Evolutionary conservation across 306 rosid species (phyloP).

Genomic region (Ormosia semicastrata): DNA sequence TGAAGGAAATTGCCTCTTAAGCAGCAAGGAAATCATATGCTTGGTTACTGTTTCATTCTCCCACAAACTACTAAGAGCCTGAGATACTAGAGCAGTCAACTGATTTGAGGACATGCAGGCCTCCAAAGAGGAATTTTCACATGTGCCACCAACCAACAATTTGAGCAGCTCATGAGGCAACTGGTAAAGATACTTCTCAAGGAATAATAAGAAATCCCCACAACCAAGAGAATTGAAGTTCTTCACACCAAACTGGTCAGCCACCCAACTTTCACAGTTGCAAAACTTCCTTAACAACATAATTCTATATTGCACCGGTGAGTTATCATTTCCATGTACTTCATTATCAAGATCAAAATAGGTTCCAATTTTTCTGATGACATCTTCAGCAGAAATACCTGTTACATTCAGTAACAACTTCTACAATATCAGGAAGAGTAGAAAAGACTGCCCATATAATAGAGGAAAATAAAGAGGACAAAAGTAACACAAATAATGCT

Average conservation of each 20-base stretch:
- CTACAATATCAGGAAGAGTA: constrained; percentile 9
- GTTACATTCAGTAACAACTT: constrained; percentile 21
- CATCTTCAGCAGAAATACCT: constrained; percentile 68
- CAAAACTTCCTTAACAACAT: constrained; percentile 58
- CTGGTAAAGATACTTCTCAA: constrained; percentile 55
- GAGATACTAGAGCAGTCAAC: constrained; percentile 64
- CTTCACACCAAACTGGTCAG: constrained; percentile 61
- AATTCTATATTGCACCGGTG: constrained; percentile 37
- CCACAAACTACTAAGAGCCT: constrained; percentile 68
- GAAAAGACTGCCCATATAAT: constrained; percentile 9
- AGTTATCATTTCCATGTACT: constrained; percentile 22
- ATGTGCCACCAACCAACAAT: constrained; percentile 39
- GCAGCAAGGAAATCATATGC: constrained; percentile 58
- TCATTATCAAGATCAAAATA: constrained; percentile 56
- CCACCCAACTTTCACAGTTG: constrained; percentile 71
- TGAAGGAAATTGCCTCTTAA: constrained; percentile 71
- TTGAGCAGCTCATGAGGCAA: constrained; percentile 61
- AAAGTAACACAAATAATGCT: background rate
- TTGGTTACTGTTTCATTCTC: constrained; percentile 50
- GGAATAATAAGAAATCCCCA: constrained; percentile 66
- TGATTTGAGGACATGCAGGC: constrained; percentile 69
- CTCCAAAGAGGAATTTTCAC: constrained; percentile 47
- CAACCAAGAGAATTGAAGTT: constrained; percentile 73
- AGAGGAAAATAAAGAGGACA: background rate
- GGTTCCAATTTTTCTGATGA: constrained; percentile 52